A percentile compares a stretch with the other conserved stretches of the same genome.
phyloP scores from a whole-genome alignment of 257 asterid genomes.

The Henckelia pumila region DNA sequence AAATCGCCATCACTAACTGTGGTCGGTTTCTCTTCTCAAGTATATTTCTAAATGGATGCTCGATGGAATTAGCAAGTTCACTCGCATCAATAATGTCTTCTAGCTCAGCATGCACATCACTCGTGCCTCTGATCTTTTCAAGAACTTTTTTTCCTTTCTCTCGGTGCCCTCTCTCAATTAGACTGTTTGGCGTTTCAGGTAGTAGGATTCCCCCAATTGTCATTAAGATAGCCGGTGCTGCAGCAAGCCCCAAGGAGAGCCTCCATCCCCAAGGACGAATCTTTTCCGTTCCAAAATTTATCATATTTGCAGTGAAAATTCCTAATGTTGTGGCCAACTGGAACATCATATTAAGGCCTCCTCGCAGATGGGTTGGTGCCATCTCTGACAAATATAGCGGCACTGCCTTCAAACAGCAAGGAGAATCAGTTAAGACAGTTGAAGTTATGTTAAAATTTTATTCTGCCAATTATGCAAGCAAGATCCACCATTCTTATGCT shows the following conservation, averaged over 20 bases:
- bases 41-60: slow-evolving; percentile 75
- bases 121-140: slow-evolving; percentile 68
- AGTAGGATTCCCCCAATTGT: slow-evolving; percentile 64
- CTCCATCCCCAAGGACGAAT: slow-evolving; percentile 89
- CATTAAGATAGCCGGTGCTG: slow-evolving; percentile 66
- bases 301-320: slow-evolving; percentile 85
- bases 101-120: slow-evolving; percentile 60
- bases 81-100: slow-evolving; percentile 77
- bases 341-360: slow-evolving; percentile 80
- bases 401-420: slow-evolving; percentile 58
- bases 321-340: slow-evolving; percentile 83
- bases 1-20: slow-evolving; percentile 67
- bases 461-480: not conserved
- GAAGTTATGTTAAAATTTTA: not conserved
- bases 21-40: slow-evolving; percentile 60
- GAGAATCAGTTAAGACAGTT: not conserved
- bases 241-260: slow-evolving; percentile 80
- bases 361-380: slow-evolving; percentile 91
- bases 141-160: slow-evolving; percentile 47
- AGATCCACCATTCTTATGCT: not conserved
- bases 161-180: slow-evolving; percentile 55
- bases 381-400: slow-evolving; percentile 79
- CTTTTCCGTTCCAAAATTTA: slow-evolving; percentile 66
- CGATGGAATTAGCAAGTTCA: slow-evolving; percentile 51
- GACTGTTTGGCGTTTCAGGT: slow-evolving; percentile 85